Conservation (phyloP, 2,329 filamentous ascomycete species). For the Fusarium liriodendri region DNA sequence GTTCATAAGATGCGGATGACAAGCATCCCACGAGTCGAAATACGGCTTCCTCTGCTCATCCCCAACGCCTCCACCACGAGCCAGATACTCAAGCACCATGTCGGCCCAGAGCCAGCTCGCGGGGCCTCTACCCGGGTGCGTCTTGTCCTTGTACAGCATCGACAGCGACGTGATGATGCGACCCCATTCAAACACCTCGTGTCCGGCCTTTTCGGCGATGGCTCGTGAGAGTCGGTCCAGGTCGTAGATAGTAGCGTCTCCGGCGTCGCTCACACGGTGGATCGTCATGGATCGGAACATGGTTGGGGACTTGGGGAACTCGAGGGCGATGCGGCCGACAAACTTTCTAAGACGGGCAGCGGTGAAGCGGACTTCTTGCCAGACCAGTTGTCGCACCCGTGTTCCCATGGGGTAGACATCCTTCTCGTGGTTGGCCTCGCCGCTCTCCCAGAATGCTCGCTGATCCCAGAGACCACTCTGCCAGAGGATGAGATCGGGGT, state of each 20-base stretch:
- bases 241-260: conserved; percentile 30
- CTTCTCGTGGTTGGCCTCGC: conserved; percentile 30
- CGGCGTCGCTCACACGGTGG: conserved; percentile 26
- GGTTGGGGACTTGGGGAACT: conserved; percentile 19
- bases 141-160: conserved; percentile 38
- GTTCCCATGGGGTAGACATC: conserved; percentile 31
- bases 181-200: conserved; percentile 35
- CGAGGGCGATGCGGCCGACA: conserved; percentile 11
- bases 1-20: conserved; percentile 19
- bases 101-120: conserved; percentile 39
- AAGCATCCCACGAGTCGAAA: conserved; percentile 33
- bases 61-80: conserved; percentile 12
- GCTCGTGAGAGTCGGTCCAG: conserved; percentile 28
- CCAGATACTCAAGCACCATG: conserved; percentile 36
- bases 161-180: conserved; percentile 27
- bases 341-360: conserved; percentile 27
- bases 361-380: conserved; percentile 33
- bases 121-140: conserved; percentile 29
- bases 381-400: conserved; percentile 27
- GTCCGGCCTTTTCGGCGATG: conserved; percentile 31
- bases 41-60: conserved; percentile 29
- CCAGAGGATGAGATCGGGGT: conserved; percentile 34
- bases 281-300: conserved; percentile 35
- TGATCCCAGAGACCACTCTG: conserved; percentile 38
- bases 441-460: conserved; percentile 34